These are phyloP conservation scores for Warburgia ugandensis DNA, from an alignment of 164 flowering plant species.

Conservation along the genomic window DNA sequence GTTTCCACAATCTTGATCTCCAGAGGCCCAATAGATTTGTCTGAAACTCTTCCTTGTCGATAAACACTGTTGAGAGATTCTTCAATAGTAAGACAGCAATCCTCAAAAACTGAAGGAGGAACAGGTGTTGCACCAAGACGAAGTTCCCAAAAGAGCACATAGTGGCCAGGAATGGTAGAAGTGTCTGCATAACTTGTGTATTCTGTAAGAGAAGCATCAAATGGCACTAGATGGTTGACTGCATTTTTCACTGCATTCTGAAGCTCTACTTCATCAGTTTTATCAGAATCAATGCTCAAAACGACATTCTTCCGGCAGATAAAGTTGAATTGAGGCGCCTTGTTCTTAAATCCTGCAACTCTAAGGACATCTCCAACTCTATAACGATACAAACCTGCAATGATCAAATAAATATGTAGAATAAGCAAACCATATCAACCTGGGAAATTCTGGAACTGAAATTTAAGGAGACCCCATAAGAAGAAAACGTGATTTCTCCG, in stretches of 20 bases:
- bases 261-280: constrained; percentile 94
- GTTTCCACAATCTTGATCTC: constrained; percentile 79
- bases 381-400: constrained; percentile 71
- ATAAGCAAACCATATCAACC: background rate
- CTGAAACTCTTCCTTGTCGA: constrained; percentile 75
- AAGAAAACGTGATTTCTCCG: background rate
- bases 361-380: constrained; percentile 88
- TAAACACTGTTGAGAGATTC: constrained; percentile 87
- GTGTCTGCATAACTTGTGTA: constrained; percentile 93
- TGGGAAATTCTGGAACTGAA: no score
- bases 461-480: no score
- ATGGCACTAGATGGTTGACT: constrained; percentile 55
- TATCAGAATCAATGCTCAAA: constrained; percentile 85
- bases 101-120: constrained; percentile 78
- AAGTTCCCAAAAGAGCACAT: constrained; percentile 92
- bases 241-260: constrained; percentile 82
- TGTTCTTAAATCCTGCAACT: constrained; percentile 95
- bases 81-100: constrained; percentile 79
- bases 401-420: background rate
- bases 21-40: constrained; percentile 83
- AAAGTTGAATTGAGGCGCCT: constrained; percentile 92
- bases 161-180: constrained; percentile 72
- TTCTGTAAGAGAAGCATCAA: constrained; percentile 59
- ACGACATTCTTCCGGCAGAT: constrained; percentile 88
- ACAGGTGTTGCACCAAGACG: constrained; percentile 46